Conservation (phyloP, 169 alveolate species). For the Fabrea salina region DNA sequence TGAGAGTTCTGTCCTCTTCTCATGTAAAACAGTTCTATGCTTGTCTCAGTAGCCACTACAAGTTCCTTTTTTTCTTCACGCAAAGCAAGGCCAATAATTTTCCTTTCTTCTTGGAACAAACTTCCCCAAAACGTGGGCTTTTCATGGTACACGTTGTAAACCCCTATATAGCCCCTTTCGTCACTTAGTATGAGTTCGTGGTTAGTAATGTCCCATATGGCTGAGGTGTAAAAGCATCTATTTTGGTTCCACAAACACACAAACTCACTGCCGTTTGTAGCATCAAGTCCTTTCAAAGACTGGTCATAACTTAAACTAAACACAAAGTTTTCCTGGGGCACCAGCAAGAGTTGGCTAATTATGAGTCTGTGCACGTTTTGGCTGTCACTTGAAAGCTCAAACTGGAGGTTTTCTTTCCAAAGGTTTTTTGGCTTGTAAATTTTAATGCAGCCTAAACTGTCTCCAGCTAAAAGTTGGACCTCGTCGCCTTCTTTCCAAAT, state of each 20-base stretch:
- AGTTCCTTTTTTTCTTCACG: slow-evolving; percentile 38
- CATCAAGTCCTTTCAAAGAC: slow-evolving; percentile 58
- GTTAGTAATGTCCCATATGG: slow-evolving; percentile 47
- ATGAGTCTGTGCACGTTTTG: slow-evolving; percentile 52
- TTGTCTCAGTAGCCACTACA: slow-evolving; percentile 46
- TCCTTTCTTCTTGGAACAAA: slow-evolving; percentile 40
- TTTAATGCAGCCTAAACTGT: slow-evolving; percentile 57
- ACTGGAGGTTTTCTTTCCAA: slow-evolving; percentile 39
- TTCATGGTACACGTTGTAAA: slow-evolving; percentile 60
- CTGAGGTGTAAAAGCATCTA: slow-evolving; percentile 46
- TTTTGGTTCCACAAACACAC: slow-evolving; percentile 52
- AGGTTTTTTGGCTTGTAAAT: slow-evolving; percentile 48
- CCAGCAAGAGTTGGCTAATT: slow-evolving; percentile 44
- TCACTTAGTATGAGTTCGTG: slow-evolving; percentile 53
- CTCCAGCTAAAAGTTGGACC: slow-evolving; percentile 55
- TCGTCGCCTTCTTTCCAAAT: slow-evolving; percentile 63
- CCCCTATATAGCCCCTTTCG: slow-evolving; percentile 55
- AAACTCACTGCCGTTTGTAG: slow-evolving; percentile 51
- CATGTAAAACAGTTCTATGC: slow-evolving; percentile 39
- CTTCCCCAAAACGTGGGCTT: slow-evolving; percentile 50
- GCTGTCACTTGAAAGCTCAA: slow-evolving; percentile 46
- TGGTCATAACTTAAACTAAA: slow-evolving; percentile 62
- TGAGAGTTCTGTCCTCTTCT: slow-evolving; percentile 52
- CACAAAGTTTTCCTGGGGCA: slow-evolving; percentile 54
- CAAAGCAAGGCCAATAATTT: slow-evolving; percentile 32